Percentiles rank a stretch among this genome's conserved stretches.
These are phyloP conservation scores for Santalum album DNA, from an alignment of 164 flowering plant genomes.

Conservation along the genomic window DNA sequence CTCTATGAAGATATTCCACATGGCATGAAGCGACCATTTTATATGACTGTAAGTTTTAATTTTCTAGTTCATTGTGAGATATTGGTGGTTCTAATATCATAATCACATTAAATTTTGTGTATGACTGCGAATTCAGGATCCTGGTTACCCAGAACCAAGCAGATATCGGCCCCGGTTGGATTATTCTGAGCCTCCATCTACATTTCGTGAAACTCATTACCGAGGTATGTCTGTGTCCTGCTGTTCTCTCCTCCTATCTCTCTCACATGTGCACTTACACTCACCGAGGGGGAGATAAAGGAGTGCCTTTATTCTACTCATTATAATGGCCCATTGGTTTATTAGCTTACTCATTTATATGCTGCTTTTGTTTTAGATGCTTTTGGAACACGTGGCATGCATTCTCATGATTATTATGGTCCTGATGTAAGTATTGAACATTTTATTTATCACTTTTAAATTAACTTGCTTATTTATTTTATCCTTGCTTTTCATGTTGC, in stretches of 20 bases:
- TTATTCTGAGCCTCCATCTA: slow-evolving; percentile 30
- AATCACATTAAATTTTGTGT: neutral
- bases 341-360: too few species aligned
- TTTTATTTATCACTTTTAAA: neutral
- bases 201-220: slow-evolving; percentile 31
- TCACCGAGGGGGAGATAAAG: too few species aligned
- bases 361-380: slow-evolving; percentile 20
- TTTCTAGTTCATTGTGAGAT: too few species aligned
- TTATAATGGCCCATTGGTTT: too few species aligned
- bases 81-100: neutral
- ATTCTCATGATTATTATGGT: slow-evolving; percentile 42
- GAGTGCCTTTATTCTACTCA: too few species aligned
- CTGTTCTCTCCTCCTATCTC: neutral
- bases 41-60: slow-evolving; percentile 41
- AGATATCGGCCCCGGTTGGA: slow-evolving; percentile 51
- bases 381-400: slow-evolving; percentile 22
- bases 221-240: slow-evolving; percentile 37
- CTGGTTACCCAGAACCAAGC: slow-evolving; percentile 46
- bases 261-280: neutral
- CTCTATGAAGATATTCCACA: slow-evolving; percentile 30
- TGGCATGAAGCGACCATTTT: slow-evolving; percentile 51
- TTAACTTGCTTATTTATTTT: neutral
- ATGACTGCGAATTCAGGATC: slow-evolving; percentile 34
- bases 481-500: slow-evolving; percentile 6
- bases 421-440: slow-evolving; percentile 35